Percentiles rank a stretch among this genome's conserved stretches.
phyloP scores from a whole-genome alignment of 352 stramenopile species.

The Phytophthora kernoviae region DNA sequence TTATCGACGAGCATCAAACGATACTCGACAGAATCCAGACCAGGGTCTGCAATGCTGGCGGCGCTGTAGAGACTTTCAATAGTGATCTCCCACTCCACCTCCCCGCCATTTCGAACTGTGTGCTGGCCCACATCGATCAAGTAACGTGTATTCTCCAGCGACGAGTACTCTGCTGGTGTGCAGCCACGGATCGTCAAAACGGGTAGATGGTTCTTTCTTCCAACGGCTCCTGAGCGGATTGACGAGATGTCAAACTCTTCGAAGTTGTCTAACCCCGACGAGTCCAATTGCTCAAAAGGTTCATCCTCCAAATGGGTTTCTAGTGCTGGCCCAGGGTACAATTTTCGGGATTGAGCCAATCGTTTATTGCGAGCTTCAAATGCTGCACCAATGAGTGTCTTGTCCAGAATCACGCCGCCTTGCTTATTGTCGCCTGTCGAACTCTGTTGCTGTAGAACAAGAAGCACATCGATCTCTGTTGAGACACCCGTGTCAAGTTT shows the following conservation, averaged over 20 bases:
- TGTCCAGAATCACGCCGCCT: slow-evolving; percentile 38
- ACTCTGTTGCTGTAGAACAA: slow-evolving; percentile 70
- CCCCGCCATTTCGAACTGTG: slow-evolving; percentile 84
- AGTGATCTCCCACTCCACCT: slow-evolving; percentile 91
- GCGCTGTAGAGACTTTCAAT: slow-evolving; percentile 77
- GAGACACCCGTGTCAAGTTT: slow-evolving; percentile 51
- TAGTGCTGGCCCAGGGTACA: slow-evolving; percentile 35
- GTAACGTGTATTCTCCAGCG: slow-evolving; percentile 81
- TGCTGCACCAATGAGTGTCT: slow-evolving; percentile 53
- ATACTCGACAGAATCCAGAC: slow-evolving; percentile 74
- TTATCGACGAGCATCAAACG: slow-evolving; percentile 76
- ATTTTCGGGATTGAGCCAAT: slow-evolving; percentile 51
- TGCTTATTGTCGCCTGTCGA: slow-evolving; percentile 42
- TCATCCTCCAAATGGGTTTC: slow-evolving; percentile 48
- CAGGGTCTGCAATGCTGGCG: slow-evolving; percentile 26
- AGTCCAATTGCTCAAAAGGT: slow-evolving; percentile 46
- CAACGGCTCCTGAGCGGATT: slow-evolving; percentile 49
- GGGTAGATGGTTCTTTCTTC: slow-evolving; percentile 54
- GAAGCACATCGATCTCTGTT: slow-evolving; percentile 69
- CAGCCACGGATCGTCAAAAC: slow-evolving; percentile 78
- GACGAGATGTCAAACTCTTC: slow-evolving; percentile 78
- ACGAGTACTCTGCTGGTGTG: slow-evolving; percentile 82
- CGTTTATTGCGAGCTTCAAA: slow-evolving; percentile 72
- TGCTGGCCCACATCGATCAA: slow-evolving; percentile 89
- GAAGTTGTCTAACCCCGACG: slow-evolving; percentile 68